A percentile compares a stretch with the other conserved stretches of the same genome.
Conservation (phyloP, 257 asterid species). For the Solanum appendiculatum region DNA sequence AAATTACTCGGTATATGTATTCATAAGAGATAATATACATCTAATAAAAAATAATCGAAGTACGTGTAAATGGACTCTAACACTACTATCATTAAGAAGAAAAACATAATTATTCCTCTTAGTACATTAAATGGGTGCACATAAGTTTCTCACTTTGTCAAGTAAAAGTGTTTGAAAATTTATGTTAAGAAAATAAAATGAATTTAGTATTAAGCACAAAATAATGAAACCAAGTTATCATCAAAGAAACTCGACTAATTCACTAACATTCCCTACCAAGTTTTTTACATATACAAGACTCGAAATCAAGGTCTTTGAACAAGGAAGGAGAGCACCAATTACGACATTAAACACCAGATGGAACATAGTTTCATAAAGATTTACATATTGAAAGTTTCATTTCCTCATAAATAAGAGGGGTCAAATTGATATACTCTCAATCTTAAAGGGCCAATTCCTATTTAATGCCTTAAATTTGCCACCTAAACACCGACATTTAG, state of each 20-base stretch:
- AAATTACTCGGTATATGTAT: not conserved
- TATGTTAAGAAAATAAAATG: not conserved
- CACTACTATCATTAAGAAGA: not conserved
- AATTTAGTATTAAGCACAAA: not conserved
- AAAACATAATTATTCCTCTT: not conserved
- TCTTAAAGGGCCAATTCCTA: not conserved
- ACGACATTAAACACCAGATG: not conserved
- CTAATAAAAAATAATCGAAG: not conserved
- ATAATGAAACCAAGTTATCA: not conserved
- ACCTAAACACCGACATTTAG: not conserved
- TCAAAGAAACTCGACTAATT: not conserved
- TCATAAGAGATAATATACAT: not conserved
- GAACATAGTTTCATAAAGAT: not conserved
- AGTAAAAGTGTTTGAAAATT: not conserved
- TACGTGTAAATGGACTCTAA: not conserved
- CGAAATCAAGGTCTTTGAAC: not conserved
- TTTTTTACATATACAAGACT: not conserved
- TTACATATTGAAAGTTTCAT: not conserved
- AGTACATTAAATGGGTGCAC: not conserved
- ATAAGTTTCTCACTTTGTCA: not conserved
- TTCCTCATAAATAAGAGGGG: not conserved
- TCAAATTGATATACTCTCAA: not conserved
- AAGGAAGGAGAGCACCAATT: too few relatives aligned
- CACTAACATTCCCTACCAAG: not conserved
- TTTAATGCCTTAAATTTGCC: not conserved